phyloP scores from a whole-genome alignment of 805 yeast species.

The Blastobotrys parvus region DNA sequence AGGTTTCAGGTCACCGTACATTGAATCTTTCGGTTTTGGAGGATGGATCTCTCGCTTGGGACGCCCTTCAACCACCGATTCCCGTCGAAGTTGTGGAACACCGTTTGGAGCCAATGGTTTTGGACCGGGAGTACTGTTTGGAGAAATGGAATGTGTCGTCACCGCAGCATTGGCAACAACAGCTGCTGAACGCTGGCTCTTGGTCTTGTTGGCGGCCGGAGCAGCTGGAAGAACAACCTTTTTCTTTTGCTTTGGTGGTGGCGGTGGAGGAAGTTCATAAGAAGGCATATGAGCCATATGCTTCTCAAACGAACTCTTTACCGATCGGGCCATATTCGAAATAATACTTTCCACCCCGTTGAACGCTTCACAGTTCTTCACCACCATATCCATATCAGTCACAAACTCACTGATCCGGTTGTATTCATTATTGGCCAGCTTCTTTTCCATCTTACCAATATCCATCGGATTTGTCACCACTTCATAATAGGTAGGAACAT shows the following conservation, averaged over 20 bases:
- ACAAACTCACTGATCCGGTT: constrained; percentile 58
- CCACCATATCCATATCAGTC: constrained; percentile 78
- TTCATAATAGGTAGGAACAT: constrained; percentile 85
- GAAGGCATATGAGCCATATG: constrained; percentile 90
- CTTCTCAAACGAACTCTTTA: constrained; percentile 87
- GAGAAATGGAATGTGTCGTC: constrained; percentile 6
- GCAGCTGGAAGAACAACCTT: constrained; percentile 17
- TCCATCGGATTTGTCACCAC: constrained; percentile 88
- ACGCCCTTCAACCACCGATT: constrained; percentile 55
- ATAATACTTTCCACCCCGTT: constrained; percentile 81
- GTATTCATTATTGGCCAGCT: constrained; percentile 62
- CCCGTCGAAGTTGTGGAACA: constrained; percentile 62
- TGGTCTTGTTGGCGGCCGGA: constrained; percentile 20
- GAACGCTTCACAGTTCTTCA: constrained; percentile 69
- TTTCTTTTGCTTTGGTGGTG: constrained; percentile 15
- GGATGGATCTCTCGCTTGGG: constrained; percentile 97
- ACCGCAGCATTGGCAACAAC: constrained; percentile 20
- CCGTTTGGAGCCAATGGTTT: constrained; percentile 33
- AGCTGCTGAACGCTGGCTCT: constrained; percentile 21
- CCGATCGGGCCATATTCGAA: constrained; percentile 83
- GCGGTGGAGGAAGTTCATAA: constrained; percentile 27
- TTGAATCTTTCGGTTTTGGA: constrained; percentile 88
- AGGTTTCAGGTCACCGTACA: constrained; percentile 77
- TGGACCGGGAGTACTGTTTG: constrained; percentile 4
- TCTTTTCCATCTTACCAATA: constrained; percentile 79